Evolutionary conservation across 306 rosid genomes (phyloP).

Genomic region (Citrullus mucosospermus): DNA sequence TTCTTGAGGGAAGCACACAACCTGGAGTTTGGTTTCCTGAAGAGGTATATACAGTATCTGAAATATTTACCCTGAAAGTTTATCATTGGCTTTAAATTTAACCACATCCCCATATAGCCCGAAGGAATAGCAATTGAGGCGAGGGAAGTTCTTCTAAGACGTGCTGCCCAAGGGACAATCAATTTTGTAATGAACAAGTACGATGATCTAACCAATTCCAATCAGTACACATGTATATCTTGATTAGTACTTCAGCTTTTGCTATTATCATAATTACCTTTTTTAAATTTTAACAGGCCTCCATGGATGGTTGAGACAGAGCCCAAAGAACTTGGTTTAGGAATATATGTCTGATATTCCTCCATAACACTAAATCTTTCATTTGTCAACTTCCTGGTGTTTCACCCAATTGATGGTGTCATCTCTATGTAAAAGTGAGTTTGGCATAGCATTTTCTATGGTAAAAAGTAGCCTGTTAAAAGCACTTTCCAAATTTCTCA

Average conservation of each 20-base stretch:
- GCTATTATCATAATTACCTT: not conserved
- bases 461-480: not conserved
- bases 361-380: not conserved
- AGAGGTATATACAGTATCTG: slow-evolving; percentile 40
- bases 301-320: slow-evolving; percentile 87
- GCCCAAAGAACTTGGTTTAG: slow-evolving; percentile 83
- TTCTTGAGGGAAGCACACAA: slow-evolving; percentile 84
- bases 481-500: not conserved
- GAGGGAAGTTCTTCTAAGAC: slow-evolving; percentile 73
- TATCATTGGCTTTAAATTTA: slow-evolving; percentile 3
- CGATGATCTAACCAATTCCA: not conserved
- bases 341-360: slow-evolving; percentile 49
- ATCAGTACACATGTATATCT: not conserved
- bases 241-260: not conserved
- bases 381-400: not conserved
- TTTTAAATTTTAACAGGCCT: slow-evolving; percentile 34
- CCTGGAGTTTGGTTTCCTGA: slow-evolving; percentile 99
- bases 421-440: not conserved
- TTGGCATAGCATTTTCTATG: not conserved
- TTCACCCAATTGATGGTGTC: not conserved
- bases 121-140: slow-evolving; percentile 82
- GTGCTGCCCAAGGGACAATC: slow-evolving; percentile 79
- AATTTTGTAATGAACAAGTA: slow-evolving; percentile 74
- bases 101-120: slow-evolving; percentile 31
- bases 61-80: not conserved